phyloP scores from a whole-genome alignment of 2,329 filamentous ascomycete genomes.

The Sphaerulina vaccinii region DNA sequence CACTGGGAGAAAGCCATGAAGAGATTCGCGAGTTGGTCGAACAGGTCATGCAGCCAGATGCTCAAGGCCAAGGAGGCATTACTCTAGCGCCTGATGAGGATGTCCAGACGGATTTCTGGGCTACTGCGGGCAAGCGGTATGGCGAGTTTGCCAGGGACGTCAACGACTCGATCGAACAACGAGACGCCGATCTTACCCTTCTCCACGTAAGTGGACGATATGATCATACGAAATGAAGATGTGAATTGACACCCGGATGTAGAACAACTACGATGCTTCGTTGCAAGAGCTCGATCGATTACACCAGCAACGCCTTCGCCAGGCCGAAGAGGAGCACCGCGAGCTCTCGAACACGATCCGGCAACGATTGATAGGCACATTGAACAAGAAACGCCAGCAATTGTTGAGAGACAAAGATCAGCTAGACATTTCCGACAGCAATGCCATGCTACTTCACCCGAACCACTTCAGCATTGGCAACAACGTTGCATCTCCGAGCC shows the following conservation, averaged over 20 bases:
- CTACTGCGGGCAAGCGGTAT: slow-evolving; percentile 74
- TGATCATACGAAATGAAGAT: too few species aligned
- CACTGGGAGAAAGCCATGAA: slow-evolving; percentile 65
- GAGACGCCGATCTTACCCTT: slow-evolving; percentile 77
- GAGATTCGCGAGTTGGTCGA: slow-evolving; percentile 63
- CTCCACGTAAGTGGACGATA: slow-evolving; percentile 64
- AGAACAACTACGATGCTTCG: slow-evolving; percentile 59
- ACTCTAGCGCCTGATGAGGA: slow-evolving; percentile 43
- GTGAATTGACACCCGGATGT: too few species aligned
- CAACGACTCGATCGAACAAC: slow-evolving; percentile 82
- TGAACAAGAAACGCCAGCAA: slow-evolving; percentile 57
- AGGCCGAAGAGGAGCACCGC: slow-evolving; percentile 63
- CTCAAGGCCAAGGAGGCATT: slow-evolving; percentile 34
- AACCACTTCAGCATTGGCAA: slow-evolving; percentile 64
- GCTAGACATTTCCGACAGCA: slow-evolving; percentile 65
- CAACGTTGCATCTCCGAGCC: slow-evolving; percentile 62
- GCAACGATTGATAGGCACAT: slow-evolving; percentile 58
- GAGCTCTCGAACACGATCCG: slow-evolving; percentile 59
- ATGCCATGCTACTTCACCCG: slow-evolving; percentile 63
- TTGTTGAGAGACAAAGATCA: slow-evolving; percentile 66
- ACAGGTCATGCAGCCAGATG: slow-evolving; percentile 37
- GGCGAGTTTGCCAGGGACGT: slow-evolving; percentile 80
- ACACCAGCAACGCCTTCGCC: slow-evolving; percentile 59
- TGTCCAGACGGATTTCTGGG: slow-evolving; percentile 67
- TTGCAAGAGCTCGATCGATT: slow-evolving; percentile 57